A percentile compares a stretch with the other conserved stretches of the same genome.
Evolutionary conservation across 2,329 filamentous ascomycete genomes (phyloP).

Genomic region (Clarireedia hainanense): DNA sequence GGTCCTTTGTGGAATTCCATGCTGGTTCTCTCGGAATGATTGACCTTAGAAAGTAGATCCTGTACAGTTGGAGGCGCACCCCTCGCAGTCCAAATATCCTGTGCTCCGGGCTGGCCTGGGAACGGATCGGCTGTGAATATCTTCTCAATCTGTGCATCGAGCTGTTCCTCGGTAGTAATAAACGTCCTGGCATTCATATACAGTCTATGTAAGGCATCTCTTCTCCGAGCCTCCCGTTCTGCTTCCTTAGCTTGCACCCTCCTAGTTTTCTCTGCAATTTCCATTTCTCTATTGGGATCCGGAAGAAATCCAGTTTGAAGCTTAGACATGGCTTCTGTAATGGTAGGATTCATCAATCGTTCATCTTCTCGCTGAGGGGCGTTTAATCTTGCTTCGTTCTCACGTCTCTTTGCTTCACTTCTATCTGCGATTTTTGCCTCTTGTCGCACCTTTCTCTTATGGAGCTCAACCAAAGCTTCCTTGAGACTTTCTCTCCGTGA

Average conservation of each 20-base stretch:
- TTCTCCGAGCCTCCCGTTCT: conserved; percentile 50
- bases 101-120: neutral
- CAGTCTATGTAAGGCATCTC: conserved; percentile 71
- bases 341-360: conserved; percentile 61
- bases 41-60: conserved; percentile 36
- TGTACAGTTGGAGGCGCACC: conserved; percentile 37
- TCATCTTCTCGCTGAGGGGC: conserved; percentile 70
- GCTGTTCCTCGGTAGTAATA: conserved; percentile 73
- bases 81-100: conserved; percentile 27
- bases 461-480: conserved; percentile 62
- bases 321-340: conserved; percentile 44
- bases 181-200: conserved; percentile 86
- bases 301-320: conserved; percentile 43
- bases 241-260: conserved; percentile 36
- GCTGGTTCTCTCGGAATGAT: conserved; percentile 28
- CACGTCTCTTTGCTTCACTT: conserved; percentile 40
- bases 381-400: conserved; percentile 41
- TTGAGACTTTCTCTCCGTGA: conserved; percentile 64
- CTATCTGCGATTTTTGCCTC: conserved; percentile 32
- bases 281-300: conserved; percentile 55
- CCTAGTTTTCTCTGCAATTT: conserved; percentile 38
- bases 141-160: conserved; percentile 64
- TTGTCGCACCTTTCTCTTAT: conserved; percentile 50
- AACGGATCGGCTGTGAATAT: conserved; percentile 51
- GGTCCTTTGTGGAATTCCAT: conserved; percentile 26